Base-by-base conservation (phyloP, 2,329 filamentous ascomycete genomes). In the Sporothrix curviconia region DNA sequence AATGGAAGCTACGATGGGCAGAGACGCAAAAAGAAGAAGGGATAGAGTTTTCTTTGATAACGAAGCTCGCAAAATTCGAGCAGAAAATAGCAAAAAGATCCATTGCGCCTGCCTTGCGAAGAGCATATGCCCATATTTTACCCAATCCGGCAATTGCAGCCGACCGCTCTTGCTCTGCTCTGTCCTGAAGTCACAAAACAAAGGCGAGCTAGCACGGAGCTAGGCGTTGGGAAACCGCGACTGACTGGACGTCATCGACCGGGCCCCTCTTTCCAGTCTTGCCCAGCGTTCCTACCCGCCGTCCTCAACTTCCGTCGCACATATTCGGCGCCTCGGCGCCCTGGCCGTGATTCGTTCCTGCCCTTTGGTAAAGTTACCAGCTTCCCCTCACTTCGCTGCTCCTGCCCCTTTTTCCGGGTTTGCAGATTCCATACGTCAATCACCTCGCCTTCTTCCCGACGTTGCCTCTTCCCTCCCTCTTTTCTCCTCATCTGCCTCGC, bases 221-320 rank as follows among this genome's bases (percentile, higher is more conserved):
- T 34, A 36, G 44, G 43, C 42, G 30, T 19, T n/a, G 30, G 44
- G 37, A 50, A 42, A 42, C n/a, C 12, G 55, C 25, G 40, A 25
- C 32, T 32, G 30, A 22, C 14, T 24, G 42, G 39, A 56, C 55
- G 54, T 56, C 55, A 56, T 56, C 28, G 43, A 50, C 19, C 12
- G 36, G 32, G 46, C 55, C 55, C 55, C 55, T 51, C 55, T 36
- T 43, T 56, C 37, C 30, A 25, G 22, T 39, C 12, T 22, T 25
- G 22, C 11, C 43, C 25, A 46, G 43, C 43, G 43, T 32, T 39
- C 47, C 19, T 51, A 32, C 36, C 22, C 44, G 25, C 44, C 28
- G 44, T 32, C 6, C 6, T 11, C 28, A 11, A 5, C 28, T 5
- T 32, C 12, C 44, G 44, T 28, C 44, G 44, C 44, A 7, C 44